Conservation (phyloP, 495 filamentous ascomycete genomes). For the Hypomontagnella monticulosa region DNA sequence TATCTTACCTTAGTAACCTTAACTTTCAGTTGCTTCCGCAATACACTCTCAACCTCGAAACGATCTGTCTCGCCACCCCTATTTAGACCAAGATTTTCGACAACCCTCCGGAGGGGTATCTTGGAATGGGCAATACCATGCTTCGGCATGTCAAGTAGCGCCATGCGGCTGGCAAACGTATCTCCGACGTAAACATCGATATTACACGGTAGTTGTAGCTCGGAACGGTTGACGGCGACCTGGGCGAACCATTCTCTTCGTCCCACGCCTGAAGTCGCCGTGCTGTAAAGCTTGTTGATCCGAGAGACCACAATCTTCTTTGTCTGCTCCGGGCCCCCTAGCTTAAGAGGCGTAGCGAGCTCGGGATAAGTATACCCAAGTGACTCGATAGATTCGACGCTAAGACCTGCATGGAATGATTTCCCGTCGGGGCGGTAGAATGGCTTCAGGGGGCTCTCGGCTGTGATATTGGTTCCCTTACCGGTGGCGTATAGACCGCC, state of each 20-base stretch:
- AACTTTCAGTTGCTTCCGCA: slow-evolving; percentile 25
- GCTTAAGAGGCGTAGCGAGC: slow-evolving; percentile 21
- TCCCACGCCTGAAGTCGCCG: no score
- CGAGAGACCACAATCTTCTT: slow-evolving; percentile 31
- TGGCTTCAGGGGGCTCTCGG: slow-evolving; percentile 55
- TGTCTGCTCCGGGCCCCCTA: slow-evolving; percentile 25
- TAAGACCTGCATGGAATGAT: slow-evolving; percentile 53
- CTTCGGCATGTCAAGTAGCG: slow-evolving; percentile 39
- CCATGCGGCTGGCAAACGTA: slow-evolving; percentile 28
- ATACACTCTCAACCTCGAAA: slow-evolving; percentile 2
- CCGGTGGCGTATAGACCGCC: slow-evolving; percentile 48
- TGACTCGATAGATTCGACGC: slow-evolving; percentile 37
- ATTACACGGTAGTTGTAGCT: slow-evolving; percentile 45
- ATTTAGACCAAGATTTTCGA: no score
- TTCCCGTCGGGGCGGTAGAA: slow-evolving; percentile 49
- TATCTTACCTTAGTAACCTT: slow-evolving; percentile 36
- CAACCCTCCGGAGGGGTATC: slow-evolving; percentile 26
- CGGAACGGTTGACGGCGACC: slow-evolving; percentile 45
- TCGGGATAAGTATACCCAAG: slow-evolving; percentile 63
- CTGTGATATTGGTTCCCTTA: slow-evolving; percentile 43
- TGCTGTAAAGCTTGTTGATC: slow-evolving; percentile 52
- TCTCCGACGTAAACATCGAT: slow-evolving; percentile 46
- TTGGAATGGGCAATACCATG: slow-evolving; percentile 31
- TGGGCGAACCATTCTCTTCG: slow-evolving; percentile 47
- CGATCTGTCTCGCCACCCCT: no score